Percentiles rank a stretch among this genome's conserved stretches.
Evolutionary conservation across 2,329 filamentous ascomycete genomes (phyloP).

Genomic region (Pyrenophora teres): DNA sequence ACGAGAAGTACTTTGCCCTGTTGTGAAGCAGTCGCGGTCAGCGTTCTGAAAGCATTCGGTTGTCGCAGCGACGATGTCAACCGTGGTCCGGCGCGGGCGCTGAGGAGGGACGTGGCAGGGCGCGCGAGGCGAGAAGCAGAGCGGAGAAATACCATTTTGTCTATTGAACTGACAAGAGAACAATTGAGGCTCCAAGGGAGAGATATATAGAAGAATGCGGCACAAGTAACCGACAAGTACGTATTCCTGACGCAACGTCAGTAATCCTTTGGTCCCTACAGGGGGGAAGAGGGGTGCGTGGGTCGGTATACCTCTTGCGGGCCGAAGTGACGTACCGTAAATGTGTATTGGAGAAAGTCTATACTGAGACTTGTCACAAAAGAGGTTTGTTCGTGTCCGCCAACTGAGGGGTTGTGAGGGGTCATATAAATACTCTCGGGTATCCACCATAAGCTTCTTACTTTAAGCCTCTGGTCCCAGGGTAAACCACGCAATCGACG

Average conservation of each 20-base stretch:
- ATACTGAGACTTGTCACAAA: slow-evolving; percentile 19
- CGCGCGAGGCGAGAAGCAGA: slow-evolving; percentile 63
- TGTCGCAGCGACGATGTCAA: slow-evolving; percentile 51
- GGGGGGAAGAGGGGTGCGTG: slow-evolving; percentile 23
- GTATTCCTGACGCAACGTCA: slow-evolving; percentile 35
- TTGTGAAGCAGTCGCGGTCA: slow-evolving; percentile 67
- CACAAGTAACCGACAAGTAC: slow-evolving; percentile 22
- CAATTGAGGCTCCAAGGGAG: slow-evolving; percentile 22
- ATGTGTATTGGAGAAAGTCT: slow-evolving; percentile 7
- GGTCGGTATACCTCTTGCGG: slow-evolving; percentile 34
- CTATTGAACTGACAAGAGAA: slow-evolving; percentile 23
- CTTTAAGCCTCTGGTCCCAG: slow-evolving; percentile 23
- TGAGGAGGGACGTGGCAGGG: slow-evolving; percentile 59
- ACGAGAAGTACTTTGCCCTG: slow-evolving; percentile 96
- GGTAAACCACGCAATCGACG: slow-evolving; percentile 27
- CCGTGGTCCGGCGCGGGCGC: slow-evolving; percentile 49
- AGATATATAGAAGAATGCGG: slow-evolving; percentile 30
- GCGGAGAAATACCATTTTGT: slow-evolving; percentile 65
- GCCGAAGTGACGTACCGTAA: slow-evolving; percentile 32
- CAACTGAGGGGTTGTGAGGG: slow-evolving; percentile 30
- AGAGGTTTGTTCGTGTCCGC: slow-evolving; percentile 22
- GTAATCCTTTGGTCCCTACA: slow-evolving; percentile 24
- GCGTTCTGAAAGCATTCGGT: slow-evolving; percentile 62
- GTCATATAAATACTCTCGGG: slow-evolving; percentile 37
- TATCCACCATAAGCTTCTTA: slow-evolving; percentile 23